These are phyloP conservation scores for Anethum foeniculum DNA, from an alignment of 140 eudicot genomes.

Conservation along the genomic window DNA sequence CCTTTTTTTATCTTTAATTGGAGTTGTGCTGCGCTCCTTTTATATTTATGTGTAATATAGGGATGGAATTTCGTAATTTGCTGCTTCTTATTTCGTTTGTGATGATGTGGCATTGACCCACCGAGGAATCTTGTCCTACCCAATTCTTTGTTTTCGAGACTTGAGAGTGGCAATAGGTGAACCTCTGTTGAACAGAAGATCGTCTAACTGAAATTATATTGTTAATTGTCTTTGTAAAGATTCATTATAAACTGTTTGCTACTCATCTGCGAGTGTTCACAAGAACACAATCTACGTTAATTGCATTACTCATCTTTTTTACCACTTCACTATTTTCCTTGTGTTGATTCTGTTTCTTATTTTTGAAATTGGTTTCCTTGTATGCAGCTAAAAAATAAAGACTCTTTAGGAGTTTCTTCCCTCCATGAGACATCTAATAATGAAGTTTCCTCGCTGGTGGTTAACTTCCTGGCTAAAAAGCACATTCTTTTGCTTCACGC, in stretches of 20 bases:
- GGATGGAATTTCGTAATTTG: not conserved
- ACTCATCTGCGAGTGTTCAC: not conserved
- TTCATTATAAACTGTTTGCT: not conserved
- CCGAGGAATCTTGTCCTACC: not conserved
- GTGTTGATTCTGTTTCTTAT: conserved; percentile 1
- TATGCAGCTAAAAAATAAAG: conserved; percentile 34
- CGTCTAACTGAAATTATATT: not conserved
- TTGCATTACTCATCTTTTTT: not conserved
- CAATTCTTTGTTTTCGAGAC: not conserved
- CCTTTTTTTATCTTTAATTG: not conserved
- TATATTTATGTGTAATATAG: not conserved
- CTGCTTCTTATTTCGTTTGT: not conserved
- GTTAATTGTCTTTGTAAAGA: not conserved
- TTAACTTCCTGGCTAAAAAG: conserved; percentile 47
- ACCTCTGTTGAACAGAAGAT: not conserved
- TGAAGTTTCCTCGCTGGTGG: conserved; percentile 30
- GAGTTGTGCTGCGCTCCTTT: not conserved
- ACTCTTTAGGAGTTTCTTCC: conserved; percentile 25
- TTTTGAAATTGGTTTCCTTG: conserved; percentile 15
- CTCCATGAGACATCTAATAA: conserved; percentile 22
- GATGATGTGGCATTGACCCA: not conserved
- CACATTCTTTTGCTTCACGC: conserved; percentile 90
- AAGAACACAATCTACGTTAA: not conserved
- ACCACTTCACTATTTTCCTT: not conserved
- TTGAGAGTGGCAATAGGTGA: not conserved